phyloP scores from a whole-genome alignment of 2,329 filamentous ascomycete species.

The Colletotrichum lindemuthianum region DNA sequence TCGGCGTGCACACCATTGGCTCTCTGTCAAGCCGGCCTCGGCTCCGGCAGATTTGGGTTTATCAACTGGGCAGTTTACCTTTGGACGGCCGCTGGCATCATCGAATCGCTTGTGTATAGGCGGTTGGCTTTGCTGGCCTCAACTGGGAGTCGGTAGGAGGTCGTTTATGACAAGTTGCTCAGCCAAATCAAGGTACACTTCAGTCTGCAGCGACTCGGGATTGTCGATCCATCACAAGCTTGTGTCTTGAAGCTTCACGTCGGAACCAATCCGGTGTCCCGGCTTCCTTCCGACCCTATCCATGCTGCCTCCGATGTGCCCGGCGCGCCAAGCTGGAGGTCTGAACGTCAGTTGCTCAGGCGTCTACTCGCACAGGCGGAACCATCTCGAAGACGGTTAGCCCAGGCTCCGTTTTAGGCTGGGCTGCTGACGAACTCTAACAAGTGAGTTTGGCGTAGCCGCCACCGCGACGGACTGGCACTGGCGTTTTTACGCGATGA shows the following conservation, averaged over 20 bases:
- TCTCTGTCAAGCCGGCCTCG: neutral
- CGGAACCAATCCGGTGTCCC: constrained; percentile 1
- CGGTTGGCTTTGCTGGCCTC: too few relatives aligned
- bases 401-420: neutral
- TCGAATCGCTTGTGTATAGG: too few relatives aligned
- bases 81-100: too few relatives aligned
- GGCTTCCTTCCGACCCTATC: neutral
- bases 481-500: neutral
- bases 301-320: neutral
- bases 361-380: neutral
- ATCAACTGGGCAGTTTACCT: neutral
- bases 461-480: constrained; percentile 2
- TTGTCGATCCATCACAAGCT: neutral
- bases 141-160: too few relatives aligned
- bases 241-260: neutral
- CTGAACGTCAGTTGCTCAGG: constrained; percentile 3
- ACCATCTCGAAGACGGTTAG: constrained; percentile 12
- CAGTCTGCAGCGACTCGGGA: neutral
- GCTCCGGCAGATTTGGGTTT: neutral
- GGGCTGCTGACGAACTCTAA: constrained; percentile 9
- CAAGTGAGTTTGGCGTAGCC: constrained; percentile 4
- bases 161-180: too few relatives aligned
- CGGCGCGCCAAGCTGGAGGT: constrained; percentile 1
- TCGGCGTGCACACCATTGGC: neutral
- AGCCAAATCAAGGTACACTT: too few relatives aligned